Percentiles rank a stretch among this genome's conserved stretches.
These are phyloP conservation scores for Populus tomentosa DNA, from an alignment of 441 rosid genomes.

Conservation along the genomic window DNA sequence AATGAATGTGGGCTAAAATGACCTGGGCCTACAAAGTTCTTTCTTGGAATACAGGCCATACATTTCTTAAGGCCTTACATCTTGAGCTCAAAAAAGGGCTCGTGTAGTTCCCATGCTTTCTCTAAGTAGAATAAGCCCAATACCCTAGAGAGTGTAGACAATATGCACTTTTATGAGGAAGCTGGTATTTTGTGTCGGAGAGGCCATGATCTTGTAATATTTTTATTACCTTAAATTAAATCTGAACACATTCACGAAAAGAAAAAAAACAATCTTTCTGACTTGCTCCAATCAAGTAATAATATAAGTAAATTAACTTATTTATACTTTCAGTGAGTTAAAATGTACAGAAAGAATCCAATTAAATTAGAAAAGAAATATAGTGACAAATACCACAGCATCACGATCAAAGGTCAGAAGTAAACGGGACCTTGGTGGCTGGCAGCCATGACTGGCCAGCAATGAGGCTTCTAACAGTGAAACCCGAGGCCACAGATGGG, in stretches of 20 bases:
- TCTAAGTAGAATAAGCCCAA: no score
- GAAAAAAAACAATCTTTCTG: not conserved
- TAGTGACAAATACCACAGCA: not conserved
- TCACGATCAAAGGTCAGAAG: conserved; percentile 29
- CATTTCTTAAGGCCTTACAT: no score
- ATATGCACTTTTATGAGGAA: no score
- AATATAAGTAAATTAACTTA: not conserved
- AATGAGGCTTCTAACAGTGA: conserved; percentile 38
- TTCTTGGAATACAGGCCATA: no score
- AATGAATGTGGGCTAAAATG: not conserved
- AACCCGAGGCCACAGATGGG: conserved; percentile 32
- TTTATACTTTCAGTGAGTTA: not conserved
- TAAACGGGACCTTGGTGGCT: conserved; percentile 45
- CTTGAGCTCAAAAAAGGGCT: no score
- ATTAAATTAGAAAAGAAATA: not conserved
- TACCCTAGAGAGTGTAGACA: no score
- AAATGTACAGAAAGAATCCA: not conserved
- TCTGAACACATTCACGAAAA: not conserved
- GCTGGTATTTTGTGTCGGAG: no score
- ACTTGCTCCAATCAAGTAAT: not conserved
- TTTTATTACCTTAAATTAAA: no score
- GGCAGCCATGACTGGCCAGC: conserved; percentile 58
- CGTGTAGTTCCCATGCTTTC: no score
- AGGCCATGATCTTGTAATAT: not conserved
- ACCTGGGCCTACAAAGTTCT: no score